Evolutionary conservation across 805 yeast genomes (phyloP), one percentile per base, ranked within the genome.

Genomic region (Kluyveromyces starmeri): DNA sequence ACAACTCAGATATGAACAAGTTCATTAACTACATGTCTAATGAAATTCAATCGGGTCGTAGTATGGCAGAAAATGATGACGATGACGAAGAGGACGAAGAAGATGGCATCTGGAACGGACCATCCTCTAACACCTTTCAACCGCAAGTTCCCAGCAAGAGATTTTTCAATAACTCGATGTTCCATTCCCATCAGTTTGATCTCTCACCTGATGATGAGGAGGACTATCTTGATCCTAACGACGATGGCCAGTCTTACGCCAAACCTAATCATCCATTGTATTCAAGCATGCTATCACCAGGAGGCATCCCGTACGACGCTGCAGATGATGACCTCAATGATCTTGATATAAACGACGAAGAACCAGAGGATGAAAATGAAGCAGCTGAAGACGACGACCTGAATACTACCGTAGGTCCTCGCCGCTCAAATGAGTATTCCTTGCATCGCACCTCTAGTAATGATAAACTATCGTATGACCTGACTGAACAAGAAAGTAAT

Each of bases 191-290:
- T 59, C 50, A 67, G 61, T 53, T 73, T 66, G 30, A 68, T 69
- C 8, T 67, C 8, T 59, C 55, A 21, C 58, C 51, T 28, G 65
- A 64, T 19, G 71, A 70, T 18, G 82, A 71, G 10, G 85, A 80
- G 40, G 86, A 78, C 40, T 79, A 81, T 47, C 74, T 73, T 46
- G 88, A 81, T 50, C 88, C 89, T 1, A 79, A 81, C 48, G 89
- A 82, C 53, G 89, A 81, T 48, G 89, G 89, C 0, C 75, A 73
- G 50, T 76, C 83, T 1, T 81, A 81, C 54, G 73, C 75, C 35
- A 78, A 73, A 51, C 65, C 68, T 16, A 61, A 67, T 26, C 73
- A 77, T 46, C 79, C 83, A 5, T 55, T 79, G 36, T 79, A 80
- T 44, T 51, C 46, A 32, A 59, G 46, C 44, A 50, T 53, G 52